Evolutionary conservation across 495 filamentous ascomycete species (phyloP), one percentile per base, ranked within the genome.

Genomic region (Podospora pseudoanserina): DNA sequence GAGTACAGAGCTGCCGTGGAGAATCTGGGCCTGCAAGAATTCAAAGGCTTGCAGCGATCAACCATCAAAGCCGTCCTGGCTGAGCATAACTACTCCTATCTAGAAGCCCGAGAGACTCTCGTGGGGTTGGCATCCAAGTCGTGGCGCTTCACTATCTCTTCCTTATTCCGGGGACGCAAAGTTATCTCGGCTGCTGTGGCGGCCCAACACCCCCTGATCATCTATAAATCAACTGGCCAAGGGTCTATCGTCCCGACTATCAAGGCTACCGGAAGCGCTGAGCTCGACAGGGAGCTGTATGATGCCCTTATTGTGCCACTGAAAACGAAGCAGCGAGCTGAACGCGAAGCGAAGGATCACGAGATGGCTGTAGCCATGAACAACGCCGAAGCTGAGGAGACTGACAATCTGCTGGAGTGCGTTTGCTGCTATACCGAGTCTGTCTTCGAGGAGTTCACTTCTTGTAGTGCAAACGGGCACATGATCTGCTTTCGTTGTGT

Each of bases 401-500:
- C 82, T 5, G 84, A 89, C 32, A 88, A 88, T 27, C 75, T 94
- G 19, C 90, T 93, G 71, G 95, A 98, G 74, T 99, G 95, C 76
- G 89, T 90, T 72, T 97, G 94, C 79, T 99, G 95, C 79, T 95
- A 91, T 71, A 85, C 85, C 32, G 86, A 92, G 39, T 86, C 84
- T 53, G 81, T 91, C 0, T 96, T 96, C 70, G 92, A 97, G 75
- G 88, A 92, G 76, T 85, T 96, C 23, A 86, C 91, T 7, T 86
- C 89, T 1, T 99, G 95, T 74, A 86, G 81, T 71, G 78, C 83
- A 53, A 83, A 86, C 32, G 87, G 86, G 23, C 95, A 99, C 81
- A 85, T 93, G 74, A 86, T 97, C 68, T 99, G 95, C 81, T 92
- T 92, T 75, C 82, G 83, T 26, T 99, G 95, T 73, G 88, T 99